phyloP scores from a whole-genome alignment of 768 basidiomycete species.

The Mycena vulgaris region DNA sequence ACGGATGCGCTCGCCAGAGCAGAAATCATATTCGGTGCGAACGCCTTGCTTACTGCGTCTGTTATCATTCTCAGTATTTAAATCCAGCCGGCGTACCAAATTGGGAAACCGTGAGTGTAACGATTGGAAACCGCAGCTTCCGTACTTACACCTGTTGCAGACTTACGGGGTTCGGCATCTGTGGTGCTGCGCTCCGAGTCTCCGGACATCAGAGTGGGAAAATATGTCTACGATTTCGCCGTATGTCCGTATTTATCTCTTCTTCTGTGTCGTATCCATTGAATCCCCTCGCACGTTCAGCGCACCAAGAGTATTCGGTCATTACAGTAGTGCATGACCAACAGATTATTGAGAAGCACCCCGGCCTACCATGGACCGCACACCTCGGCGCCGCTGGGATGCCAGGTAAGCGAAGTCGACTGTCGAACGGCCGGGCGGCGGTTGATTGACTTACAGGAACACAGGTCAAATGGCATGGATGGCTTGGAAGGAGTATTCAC shows the following conservation, averaged over 20 bases:
- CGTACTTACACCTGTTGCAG: slow-evolving; percentile 13
- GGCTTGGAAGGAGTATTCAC: slow-evolving; percentile 5
- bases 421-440: too few species aligned
- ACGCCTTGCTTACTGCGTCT: not conserved
- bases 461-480: slow-evolving; percentile 3
- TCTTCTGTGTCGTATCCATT: too few species aligned
- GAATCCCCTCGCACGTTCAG: not conserved
- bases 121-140: slow-evolving; percentile 37
- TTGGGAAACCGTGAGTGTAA: not conserved
- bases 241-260: not conserved
- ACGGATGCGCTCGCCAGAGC: not conserved
- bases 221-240: slow-evolving; percentile 46
- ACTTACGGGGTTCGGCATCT: slow-evolving; percentile 38
- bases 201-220: slow-evolving; percentile 44
- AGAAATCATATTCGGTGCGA: not conserved
- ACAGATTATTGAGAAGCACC: not conserved
- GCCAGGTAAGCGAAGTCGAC: slow-evolving; percentile 35
- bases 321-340: not conserved
- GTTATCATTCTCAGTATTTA: not conserved
- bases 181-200: slow-evolving; percentile 43
- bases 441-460: too few species aligned
- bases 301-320: not conserved
- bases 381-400: slow-evolving; percentile 32
- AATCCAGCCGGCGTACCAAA: not conserved
- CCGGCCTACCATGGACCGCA: not conserved